phyloP scores from a whole-genome alignment of 192 early-diverging fungal species.

The Backusella macrospora region DNA sequence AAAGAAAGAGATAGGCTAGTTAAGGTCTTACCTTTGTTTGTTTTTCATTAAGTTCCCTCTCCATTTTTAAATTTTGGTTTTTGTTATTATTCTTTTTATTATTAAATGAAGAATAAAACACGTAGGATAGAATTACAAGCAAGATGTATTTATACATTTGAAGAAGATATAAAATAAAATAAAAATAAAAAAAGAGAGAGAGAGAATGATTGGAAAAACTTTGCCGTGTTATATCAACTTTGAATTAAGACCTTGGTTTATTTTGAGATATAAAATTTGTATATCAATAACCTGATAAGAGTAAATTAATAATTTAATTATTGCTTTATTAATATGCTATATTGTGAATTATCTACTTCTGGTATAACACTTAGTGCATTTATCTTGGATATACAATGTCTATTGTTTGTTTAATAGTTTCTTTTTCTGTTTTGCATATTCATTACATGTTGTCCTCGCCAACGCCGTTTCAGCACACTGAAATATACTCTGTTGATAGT shows the following conservation, averaged over 20 bases:
- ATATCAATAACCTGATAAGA: no score
- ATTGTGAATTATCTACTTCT: background rate
- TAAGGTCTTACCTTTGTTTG: background rate
- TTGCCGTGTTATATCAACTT: background rate
- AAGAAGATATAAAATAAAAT: background rate
- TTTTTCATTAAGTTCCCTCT: background rate
- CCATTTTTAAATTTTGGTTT: background rate
- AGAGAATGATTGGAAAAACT: background rate
- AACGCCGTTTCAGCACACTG: background rate
- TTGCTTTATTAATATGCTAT: background rate
- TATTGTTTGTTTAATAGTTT: background rate
- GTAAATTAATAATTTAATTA: background rate
- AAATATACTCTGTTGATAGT: background rate
- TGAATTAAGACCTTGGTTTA: background rate
- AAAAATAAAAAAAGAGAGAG: background rate
- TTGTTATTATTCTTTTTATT: background rate
- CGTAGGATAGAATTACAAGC: background rate
- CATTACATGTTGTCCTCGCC: background rate
- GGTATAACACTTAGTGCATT: background rate
- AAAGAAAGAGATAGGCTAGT: background rate
- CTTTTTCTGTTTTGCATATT: background rate
- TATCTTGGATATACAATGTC: background rate
- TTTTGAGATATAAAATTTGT: background rate
- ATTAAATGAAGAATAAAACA: background rate
- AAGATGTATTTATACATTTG: slow-evolving; percentile 4